Evolutionary conservation across 1,139 yeast genomes (phyloP).

Genomic region (Geotrichum histeridarum): DNA sequence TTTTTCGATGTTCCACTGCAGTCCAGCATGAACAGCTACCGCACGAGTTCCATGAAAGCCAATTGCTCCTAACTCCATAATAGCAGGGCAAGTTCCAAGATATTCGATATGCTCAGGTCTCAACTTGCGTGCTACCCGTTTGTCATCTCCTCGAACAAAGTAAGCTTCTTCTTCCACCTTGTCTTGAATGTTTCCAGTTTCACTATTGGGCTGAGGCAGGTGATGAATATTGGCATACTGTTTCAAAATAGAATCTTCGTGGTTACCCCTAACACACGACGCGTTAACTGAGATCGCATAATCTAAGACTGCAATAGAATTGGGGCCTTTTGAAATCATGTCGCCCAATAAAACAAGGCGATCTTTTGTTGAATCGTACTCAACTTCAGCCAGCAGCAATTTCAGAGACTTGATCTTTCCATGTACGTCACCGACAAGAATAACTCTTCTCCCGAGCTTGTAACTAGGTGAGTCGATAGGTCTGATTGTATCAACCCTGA

Average conservation of each 20-base stretch:
- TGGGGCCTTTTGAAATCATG: constrained; percentile 78
- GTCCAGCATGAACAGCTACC: constrained; percentile 74
- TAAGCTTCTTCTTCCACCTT: background rate
- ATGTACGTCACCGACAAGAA: constrained; percentile 86
- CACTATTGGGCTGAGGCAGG: constrained; percentile 34
- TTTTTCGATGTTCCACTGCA: constrained; percentile 53
- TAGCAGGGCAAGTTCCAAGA: constrained; percentile 57
- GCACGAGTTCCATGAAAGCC: constrained; percentile 48
- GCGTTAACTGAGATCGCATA: constrained; percentile 51
- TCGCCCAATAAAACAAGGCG: constrained; percentile 76
- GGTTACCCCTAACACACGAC: constrained; percentile 82
- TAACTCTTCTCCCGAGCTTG: constrained; percentile 31
- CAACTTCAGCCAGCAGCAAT: constrained; percentile 44
- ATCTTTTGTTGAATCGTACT: constrained; percentile 48
- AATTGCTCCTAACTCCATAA: constrained; percentile 57
- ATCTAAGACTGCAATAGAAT: constrained; percentile 66
- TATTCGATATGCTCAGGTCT: constrained; percentile 58
- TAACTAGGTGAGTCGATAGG: constrained; percentile 4
- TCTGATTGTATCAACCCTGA: constrained; percentile 8
- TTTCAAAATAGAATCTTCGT: constrained; percentile 63
- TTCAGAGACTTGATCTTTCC: constrained; percentile 61
- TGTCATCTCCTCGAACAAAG: constrained; percentile 37
- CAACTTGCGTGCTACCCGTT: constrained; percentile 53
- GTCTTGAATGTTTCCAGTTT: background rate
- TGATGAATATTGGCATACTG: constrained; percentile 58